phyloP scores from a whole-genome alignment of 805 yeast genomes.

The Metschnikowia dekortorum region DNA sequence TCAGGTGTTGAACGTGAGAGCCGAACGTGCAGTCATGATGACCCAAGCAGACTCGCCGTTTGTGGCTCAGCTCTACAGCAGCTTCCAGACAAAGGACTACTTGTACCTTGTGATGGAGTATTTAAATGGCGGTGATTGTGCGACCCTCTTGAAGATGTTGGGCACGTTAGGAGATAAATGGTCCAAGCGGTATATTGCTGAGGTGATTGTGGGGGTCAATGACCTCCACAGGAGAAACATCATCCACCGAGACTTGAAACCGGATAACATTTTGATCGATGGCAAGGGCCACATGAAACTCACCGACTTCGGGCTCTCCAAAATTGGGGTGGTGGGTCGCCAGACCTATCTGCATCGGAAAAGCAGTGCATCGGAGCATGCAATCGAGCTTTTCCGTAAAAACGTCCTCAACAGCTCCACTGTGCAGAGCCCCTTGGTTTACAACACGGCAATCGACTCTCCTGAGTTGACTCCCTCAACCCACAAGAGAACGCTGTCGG shows the following conservation, averaged over 20 bases:
- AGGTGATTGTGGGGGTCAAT: constrained; percentile 83
- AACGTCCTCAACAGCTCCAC: constrained; percentile 15
- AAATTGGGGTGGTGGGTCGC: constrained; percentile 83
- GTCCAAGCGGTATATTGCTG: constrained; percentile 83
- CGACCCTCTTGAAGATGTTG: constrained; percentile 74
- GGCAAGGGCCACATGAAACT: constrained; percentile 82
- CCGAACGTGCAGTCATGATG: constrained; percentile 98
- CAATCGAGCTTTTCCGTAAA: constrained; percentile 37
- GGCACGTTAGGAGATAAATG: constrained; percentile 84
- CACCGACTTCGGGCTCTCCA: constrained; percentile 91
- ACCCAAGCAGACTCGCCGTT: constrained; percentile 89
- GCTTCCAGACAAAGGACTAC: constrained; percentile 85
- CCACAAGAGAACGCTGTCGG: constrained; percentile 37
- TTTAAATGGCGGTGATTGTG: constrained; percentile 92
- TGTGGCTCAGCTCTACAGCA: constrained; percentile 83
- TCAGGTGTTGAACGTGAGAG: constrained; percentile 89
- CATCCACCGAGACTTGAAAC: constrained; percentile 92
- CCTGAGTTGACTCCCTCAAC: constrained; percentile 13
- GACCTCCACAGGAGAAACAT: constrained; percentile 86
- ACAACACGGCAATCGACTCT: constrained; percentile 11
- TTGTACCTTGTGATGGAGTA: constrained; percentile 95
- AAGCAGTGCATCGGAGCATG: constrained; percentile 40
- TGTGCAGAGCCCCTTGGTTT: constrained; percentile 25
- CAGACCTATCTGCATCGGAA: constrained; percentile 48
- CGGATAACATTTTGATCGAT: constrained; percentile 88